Evolutionary conservation across 306 rosid genomes (phyloP).

Genomic region (Corylus heterophylla): DNA sequence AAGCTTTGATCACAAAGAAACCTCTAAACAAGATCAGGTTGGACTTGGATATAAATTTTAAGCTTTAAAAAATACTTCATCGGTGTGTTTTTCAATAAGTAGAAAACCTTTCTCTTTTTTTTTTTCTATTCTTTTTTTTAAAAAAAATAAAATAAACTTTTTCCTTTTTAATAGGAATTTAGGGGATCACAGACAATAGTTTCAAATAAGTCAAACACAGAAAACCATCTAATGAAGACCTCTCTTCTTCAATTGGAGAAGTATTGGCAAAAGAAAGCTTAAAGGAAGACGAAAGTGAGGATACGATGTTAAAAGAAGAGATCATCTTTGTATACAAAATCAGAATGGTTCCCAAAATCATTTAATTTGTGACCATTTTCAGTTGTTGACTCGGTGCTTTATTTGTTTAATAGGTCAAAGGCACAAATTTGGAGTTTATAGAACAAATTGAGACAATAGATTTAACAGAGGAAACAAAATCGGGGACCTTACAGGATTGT

Average conservation of each 20-base stretch:
- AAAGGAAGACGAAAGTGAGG: constrained; percentile 14
- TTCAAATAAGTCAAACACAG: constrained; percentile 3
- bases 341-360: background rate
- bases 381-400: background rate
- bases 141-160: too few relatives aligned
- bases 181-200: background rate
- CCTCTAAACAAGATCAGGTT: constrained; percentile 20
- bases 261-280: constrained; percentile 3
- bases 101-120: background rate
- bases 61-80: background rate
- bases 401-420: constrained; percentile 21
- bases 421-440: constrained; percentile 15
- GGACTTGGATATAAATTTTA: background rate
- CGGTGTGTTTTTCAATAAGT: background rate
- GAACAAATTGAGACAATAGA: constrained; percentile 20
- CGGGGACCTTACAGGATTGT: constrained; percentile 15
- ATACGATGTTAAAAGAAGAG: constrained; percentile 17
- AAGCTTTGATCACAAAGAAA: constrained; percentile 1
- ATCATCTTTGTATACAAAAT: constrained; percentile 15
- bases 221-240: constrained; percentile 18
- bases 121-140: too few relatives aligned
- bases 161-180: constrained; percentile 10
- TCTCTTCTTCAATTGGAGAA: constrained; percentile 14
- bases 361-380: background rate
- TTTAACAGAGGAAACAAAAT: constrained; percentile 10